Base-by-base conservation (phyloP, 345 rosid genomes). In the Salix brachista region DNA sequence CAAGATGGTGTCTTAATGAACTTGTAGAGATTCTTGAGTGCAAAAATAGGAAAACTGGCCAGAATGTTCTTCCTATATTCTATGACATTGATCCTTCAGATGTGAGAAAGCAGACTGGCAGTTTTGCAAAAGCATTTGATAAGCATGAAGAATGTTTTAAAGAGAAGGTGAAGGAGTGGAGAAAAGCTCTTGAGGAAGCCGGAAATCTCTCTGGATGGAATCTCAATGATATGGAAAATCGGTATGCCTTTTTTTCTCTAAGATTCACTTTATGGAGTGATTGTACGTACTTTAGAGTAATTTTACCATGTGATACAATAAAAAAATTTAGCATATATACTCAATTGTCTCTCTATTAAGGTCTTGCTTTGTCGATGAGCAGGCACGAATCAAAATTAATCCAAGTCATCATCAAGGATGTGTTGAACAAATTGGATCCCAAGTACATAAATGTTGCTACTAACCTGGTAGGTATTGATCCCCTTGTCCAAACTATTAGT, bases 301-400 rank as follows among this genome's bases (percentile, higher is more conserved):
- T 44, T 44, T 44, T 11, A 11, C 48, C 13, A 12, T 44, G 16
- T 44, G 13, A 44, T 6, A 39, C 10, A 39, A 9, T 39, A 39
- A 9, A n/a, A n/a, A n/a, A n/a, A n/a, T n/a, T n/a, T n/a, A n/a
- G 5, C 34, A 4, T 32, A 32, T 32, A 32, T 4, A 32, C 23
- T 30, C 21, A 39, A 32, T 44, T 28, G 41, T 41, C 26, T 13
- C 61, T 26, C 16, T 44, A 44, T 44, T 44, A 44, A 10, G 3
- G 16, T 11, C 16, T 2, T 13, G 16, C 4, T 11, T 44, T 44
- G 4, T 11, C 3, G 12, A 17, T 39, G 18, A 14, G 2, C 19
- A 87, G 87, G 82, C 73, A 48, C 4, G 85, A 85, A 67, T 79
- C 84, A 1, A 69, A 44, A 58, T 79, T 86, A 28, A 74, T 79